phyloP scores from a whole-genome alignment of 1,139 yeast genomes.

The Geotrichum klebahnii region DNA sequence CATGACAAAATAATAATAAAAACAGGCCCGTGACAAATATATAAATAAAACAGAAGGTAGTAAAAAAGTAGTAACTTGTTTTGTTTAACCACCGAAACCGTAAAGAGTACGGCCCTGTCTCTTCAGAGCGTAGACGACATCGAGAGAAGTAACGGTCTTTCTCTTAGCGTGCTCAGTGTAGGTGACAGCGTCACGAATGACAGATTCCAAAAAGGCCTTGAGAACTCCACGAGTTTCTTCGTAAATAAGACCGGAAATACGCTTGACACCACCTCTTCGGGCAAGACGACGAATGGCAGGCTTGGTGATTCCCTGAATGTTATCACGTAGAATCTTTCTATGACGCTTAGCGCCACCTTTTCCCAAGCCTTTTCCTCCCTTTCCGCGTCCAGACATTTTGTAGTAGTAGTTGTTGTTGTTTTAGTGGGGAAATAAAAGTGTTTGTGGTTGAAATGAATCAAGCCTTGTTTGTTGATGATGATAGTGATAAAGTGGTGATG shows the following conservation, averaged over 20 bases:
- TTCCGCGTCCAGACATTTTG: slow-evolving; percentile 97
- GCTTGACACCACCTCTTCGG: slow-evolving; percentile 99
- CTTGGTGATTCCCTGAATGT: slow-evolving; percentile 99
- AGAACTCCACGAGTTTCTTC: slow-evolving; percentile 98
- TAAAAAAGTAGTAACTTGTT: background rate
- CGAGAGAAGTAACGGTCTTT: slow-evolving; percentile 98
- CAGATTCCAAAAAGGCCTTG: slow-evolving; percentile 92
- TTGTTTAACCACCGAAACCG: slow-evolving; percentile 95
- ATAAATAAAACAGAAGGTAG: slow-evolving; percentile 1
- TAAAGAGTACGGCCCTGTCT: slow-evolving; percentile 99
- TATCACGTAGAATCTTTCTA: slow-evolving; percentile 98
- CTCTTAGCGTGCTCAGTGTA: slow-evolving; percentile 99
- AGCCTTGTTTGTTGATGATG: background rate
- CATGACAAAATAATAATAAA: slow-evolving; percentile 2
- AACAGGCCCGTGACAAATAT: slow-evolving; percentile 1
- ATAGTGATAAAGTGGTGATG: background rate
- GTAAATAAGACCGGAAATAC: slow-evolving; percentile 97
- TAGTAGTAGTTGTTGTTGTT: slow-evolving; percentile 27
- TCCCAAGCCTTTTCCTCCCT: slow-evolving; percentile 99
- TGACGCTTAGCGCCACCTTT: slow-evolving; percentile 99
- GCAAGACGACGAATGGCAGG: slow-evolving; percentile 99
- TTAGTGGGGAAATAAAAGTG: background rate
- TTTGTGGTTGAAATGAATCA: background rate
- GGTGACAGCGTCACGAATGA: slow-evolving; percentile 97
- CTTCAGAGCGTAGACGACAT: slow-evolving; percentile 98